These are phyloP conservation scores for Durusdinium trenchii DNA, from an alignment of 73 alveolate genomes.

Conservation along the genomic window DNA sequence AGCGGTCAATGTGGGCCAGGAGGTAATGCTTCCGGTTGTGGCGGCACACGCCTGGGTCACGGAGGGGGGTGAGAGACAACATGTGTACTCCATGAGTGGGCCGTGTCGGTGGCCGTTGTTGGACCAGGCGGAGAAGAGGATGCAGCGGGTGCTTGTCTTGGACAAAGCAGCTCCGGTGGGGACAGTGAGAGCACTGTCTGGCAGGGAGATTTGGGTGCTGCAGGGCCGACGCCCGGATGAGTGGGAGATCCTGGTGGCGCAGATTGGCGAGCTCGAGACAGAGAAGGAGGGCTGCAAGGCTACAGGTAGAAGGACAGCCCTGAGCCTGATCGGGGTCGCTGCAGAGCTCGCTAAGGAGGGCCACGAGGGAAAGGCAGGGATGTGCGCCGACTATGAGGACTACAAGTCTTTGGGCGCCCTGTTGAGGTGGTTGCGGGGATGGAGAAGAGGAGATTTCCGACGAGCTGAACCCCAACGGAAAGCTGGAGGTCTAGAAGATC, in stretches of 20 bases:
- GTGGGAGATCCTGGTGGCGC: not conserved
- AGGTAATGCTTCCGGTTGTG: not conserved
- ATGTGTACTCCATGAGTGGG: not conserved
- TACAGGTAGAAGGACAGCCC: not conserved
- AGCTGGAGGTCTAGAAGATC: not conserved
- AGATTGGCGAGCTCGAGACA: not conserved
- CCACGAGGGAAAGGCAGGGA: not conserved
- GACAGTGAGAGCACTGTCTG: not conserved
- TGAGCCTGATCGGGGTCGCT: not conserved
- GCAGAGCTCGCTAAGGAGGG: not conserved
- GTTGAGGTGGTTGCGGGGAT: not conserved
- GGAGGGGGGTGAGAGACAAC: not conserved
- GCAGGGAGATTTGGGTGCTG: not conserved
- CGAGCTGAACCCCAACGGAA: not conserved
- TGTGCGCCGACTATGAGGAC: not conserved
- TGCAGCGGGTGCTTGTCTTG: not conserved
- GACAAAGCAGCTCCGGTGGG: not conserved
- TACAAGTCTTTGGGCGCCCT: not conserved
- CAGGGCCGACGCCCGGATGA: not conserved
- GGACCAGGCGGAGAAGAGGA: not conserved
- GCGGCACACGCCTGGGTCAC: not conserved
- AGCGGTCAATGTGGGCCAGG: not conserved
- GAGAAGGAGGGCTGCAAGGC: not conserved
- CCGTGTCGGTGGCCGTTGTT: not conserved
- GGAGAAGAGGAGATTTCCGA: not conserved